These are phyloP conservation scores for Golubevia sp. DNA, from an alignment of 1,284 basidiomycete species.

Conservation along the genomic window DNA sequence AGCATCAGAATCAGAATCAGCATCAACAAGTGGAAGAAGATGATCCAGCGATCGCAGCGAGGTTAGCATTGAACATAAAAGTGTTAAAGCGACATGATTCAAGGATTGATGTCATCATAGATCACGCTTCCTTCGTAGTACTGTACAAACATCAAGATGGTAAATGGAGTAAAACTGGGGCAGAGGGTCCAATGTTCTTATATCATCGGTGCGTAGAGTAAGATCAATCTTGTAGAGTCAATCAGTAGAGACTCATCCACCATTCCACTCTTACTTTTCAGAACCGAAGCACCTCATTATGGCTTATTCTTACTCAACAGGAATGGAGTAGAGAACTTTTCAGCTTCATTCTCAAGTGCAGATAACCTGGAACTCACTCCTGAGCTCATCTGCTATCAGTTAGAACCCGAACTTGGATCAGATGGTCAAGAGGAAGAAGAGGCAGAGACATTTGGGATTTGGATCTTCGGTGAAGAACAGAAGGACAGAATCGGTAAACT, in stretches of 20 bases:
- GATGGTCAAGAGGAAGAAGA: constrained; percentile 12
- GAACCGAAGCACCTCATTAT: constrained; percentile 30
- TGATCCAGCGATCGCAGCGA: background rate
- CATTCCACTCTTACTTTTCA: background rate
- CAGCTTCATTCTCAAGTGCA: constrained; percentile 31
- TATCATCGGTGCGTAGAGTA: constrained; percentile 27
- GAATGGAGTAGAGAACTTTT: constrained; percentile 55
- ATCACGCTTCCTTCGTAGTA: constrained; percentile 52
- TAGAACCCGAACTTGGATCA: constrained; percentile 9
- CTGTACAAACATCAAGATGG: constrained; percentile 48
- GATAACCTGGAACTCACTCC: constrained; percentile 57
- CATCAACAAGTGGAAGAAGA: too few relatives aligned
- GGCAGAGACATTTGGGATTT: constrained; percentile 46
- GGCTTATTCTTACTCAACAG: constrained; percentile 53
- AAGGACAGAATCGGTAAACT: constrained; percentile 33
- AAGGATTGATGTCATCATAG: constrained; percentile 35
- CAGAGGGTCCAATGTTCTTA: constrained; percentile 56
- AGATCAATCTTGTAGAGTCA: background rate
- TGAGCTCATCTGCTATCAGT: constrained; percentile 55
- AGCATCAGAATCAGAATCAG: background rate
- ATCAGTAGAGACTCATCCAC: background rate
- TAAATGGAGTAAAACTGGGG: constrained; percentile 48
- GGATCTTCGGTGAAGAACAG: constrained; percentile 51
- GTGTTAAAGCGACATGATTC: constrained; percentile 50
- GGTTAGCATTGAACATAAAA: constrained; percentile 31